A percentile compares a stretch with the other conserved stretches of the same genome.
Evolutionary conservation across 2,329 filamentous ascomycete genomes (phyloP).

Genomic region (Talaromyces sp.): DNA sequence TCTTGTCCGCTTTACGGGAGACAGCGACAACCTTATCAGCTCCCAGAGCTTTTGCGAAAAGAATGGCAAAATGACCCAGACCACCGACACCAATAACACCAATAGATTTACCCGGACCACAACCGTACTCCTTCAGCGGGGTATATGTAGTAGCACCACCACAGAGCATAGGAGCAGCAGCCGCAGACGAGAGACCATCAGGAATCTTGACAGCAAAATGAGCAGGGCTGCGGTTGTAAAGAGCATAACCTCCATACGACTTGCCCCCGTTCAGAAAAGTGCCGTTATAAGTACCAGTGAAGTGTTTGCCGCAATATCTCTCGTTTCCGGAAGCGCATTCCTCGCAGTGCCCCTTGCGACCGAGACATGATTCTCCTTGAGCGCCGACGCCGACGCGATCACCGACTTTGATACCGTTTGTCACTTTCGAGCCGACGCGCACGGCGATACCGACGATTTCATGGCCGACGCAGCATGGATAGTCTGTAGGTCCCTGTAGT

Average conservation of each 20-base stretch:
- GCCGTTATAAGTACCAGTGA: conserved; percentile 32
- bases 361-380: conserved; percentile 55
- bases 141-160: conserved; percentile 72
- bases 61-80: conserved; percentile 35
- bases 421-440: conserved; percentile 49
- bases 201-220: conserved; percentile 63
- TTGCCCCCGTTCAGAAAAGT: conserved; percentile 51
- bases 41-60: conserved; percentile 64
- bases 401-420: conserved; percentile 29
- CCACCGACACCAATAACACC: conserved; percentile 72
- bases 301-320: conserved; percentile 35
- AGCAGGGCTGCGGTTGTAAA: conserved; percentile 53
- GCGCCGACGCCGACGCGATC: conserved; percentile 56
- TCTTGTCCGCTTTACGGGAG: conserved; percentile 51
- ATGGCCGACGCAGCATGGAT: conserved; percentile 58
- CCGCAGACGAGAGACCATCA: conserved; percentile 46
- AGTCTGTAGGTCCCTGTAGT: conserved; percentile 29
- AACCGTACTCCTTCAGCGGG: conserved; percentile 64
- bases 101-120: conserved; percentile 68
- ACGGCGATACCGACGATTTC: conserved; percentile 62
- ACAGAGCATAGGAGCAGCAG: conserved; percentile 70
- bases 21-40: conserved; percentile 61
- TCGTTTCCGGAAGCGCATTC: conserved; percentile 48
- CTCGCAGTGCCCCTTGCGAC: conserved; percentile 47
- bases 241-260: conserved; percentile 64